Percentiles rank a stretch among this genome's conserved stretches.
Conservation (phyloP, 2,329 filamentous ascomycete genomes). For the Venturia pyrina region DNA sequence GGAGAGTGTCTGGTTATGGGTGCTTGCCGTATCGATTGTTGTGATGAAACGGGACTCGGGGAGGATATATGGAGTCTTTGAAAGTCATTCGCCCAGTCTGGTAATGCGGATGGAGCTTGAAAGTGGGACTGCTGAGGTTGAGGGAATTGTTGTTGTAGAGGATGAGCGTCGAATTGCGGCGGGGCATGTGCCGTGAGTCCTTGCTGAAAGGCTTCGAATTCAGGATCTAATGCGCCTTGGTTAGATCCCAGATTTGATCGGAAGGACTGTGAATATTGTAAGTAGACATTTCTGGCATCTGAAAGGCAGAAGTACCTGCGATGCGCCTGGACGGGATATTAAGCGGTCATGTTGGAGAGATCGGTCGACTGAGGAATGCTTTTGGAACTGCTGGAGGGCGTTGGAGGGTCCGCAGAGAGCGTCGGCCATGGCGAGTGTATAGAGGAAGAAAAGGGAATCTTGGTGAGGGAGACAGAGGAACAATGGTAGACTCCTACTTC, state of each 20-base stretch:
- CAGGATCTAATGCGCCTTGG: slow-evolving; percentile 48
- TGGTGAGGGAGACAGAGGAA: neutral
- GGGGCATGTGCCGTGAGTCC: slow-evolving; percentile 29
- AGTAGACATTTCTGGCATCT: neutral
- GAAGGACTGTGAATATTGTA: slow-evolving; percentile 42
- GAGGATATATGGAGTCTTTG: slow-evolving; percentile 35
- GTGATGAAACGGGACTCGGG: slow-evolving; percentile 33
- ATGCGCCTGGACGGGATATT: slow-evolving; percentile 41
- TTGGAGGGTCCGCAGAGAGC: slow-evolving; percentile 66
- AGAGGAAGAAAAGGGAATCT: neutral
- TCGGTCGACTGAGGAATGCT: slow-evolving; percentile 58
- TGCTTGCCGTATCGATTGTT: slow-evolving; percentile 25
- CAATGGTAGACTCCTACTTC: neutral
- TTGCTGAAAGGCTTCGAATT: slow-evolving; percentile 61
- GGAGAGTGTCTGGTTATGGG: slow-evolving; percentile 16
- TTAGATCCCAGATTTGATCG: slow-evolving; percentile 45
- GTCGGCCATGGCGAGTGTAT: slow-evolving; percentile 47
- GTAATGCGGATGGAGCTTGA: slow-evolving; percentile 19
- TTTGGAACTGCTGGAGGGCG: slow-evolving; percentile 61
- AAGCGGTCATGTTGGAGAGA: slow-evolving; percentile 65
- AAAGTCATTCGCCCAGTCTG: slow-evolving; percentile 41
- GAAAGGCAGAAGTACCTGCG: slow-evolving; percentile 37
- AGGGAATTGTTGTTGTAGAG: slow-evolving; percentile 21
- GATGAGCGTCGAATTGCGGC: slow-evolving; percentile 26
- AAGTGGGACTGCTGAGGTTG: slow-evolving; percentile 14